Percentiles rank a stretch among this genome's conserved stretches.
Evolutionary conservation across 1,139 yeast genomes (phyloP).

Genomic region (Debaryomyces sp.): DNA sequence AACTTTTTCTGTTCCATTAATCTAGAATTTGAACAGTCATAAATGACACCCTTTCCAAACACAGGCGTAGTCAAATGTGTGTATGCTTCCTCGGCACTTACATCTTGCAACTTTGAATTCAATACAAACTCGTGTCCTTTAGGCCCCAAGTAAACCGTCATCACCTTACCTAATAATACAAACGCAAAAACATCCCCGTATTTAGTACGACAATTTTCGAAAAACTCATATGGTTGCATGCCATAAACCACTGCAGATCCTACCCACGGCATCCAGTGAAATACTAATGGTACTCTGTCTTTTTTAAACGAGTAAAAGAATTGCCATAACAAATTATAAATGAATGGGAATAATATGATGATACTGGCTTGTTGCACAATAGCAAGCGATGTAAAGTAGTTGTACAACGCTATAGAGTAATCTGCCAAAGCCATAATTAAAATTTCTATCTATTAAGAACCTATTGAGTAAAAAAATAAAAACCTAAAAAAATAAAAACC

Average conservation of each 20-base stretch:
- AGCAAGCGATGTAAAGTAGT: constrained; percentile 28
- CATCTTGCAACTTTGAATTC: constrained; percentile 87
- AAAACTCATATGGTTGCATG: constrained; percentile 89
- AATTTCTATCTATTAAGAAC: background rate
- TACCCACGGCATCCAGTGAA: constrained; percentile 94
- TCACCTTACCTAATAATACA: constrained; percentile 81
- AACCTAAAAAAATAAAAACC: no score
- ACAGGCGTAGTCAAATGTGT: constrained; percentile 95
- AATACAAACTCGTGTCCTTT: constrained; percentile 96
- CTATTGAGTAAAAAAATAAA: background rate
- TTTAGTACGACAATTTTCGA: constrained; percentile 71
- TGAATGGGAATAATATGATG: constrained; percentile 48
- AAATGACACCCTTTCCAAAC: constrained; percentile 95
- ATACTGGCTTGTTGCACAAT: constrained; percentile 38
- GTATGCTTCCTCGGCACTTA: constrained; percentile 95
- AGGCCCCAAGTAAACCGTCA: constrained; percentile 97
- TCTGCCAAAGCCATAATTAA: constrained; percentile 5
- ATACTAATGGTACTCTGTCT: constrained; percentile 86
- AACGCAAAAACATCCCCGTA: constrained; percentile 94
- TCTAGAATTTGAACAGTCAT: constrained; percentile 91
- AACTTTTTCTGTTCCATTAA: constrained; percentile 99
- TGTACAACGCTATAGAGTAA: constrained; percentile 13
- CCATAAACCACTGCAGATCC: constrained; percentile 91
- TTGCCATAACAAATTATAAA: constrained; percentile 73
- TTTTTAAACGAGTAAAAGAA: constrained; percentile 68